A percentile compares a stretch with the other conserved stretches of the same genome.
Evolutionary conservation across 2,329 filamentous ascomycete species (phyloP).

Genomic region (Aspergillus candidus): DNA sequence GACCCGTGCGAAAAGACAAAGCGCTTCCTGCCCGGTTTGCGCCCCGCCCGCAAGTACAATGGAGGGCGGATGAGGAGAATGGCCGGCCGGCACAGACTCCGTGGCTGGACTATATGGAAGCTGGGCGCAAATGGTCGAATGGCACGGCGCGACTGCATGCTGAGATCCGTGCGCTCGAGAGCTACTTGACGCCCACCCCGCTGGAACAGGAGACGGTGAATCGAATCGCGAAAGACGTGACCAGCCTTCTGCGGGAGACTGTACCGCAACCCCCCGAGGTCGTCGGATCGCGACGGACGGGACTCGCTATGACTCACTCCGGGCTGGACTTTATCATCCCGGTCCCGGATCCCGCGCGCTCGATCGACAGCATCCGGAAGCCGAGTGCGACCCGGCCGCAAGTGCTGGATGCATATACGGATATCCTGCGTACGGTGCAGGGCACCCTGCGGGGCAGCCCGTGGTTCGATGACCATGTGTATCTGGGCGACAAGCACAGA

Average conservation of each 20-base stretch:
- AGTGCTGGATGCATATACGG: conserved; percentile 18
- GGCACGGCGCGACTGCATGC: conserved; percentile 29
- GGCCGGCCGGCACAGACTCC: conserved; percentile 20
- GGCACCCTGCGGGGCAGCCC: conserved; percentile 15
- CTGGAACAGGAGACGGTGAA: conserved; percentile 34
- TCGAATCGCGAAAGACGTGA: conserved; percentile 22
- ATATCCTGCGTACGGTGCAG: conserved; percentile 20
- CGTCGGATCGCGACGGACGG: conserved; percentile 51
- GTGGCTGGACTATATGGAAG: conserved; percentile 28
- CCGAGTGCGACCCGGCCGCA: conserved; percentile 32
- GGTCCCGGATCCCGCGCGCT: conserved; percentile 21
- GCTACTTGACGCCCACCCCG: conserved; percentile 39
- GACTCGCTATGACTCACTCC: conserved; percentile 48
- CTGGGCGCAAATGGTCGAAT: conserved; percentile 9
- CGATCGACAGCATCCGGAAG: conserved; percentile 18
- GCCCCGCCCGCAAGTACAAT: conserved; percentile 1
- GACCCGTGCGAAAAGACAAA: not conserved
- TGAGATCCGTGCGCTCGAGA: conserved; percentile 45
- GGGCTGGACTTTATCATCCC: conserved; percentile 48
- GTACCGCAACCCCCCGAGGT: conserved; percentile 34
- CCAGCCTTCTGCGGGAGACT: conserved; percentile 21
- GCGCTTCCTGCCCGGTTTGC: not conserved
- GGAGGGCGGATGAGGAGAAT: conserved; percentile 7
- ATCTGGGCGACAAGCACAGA: conserved; percentile 13
- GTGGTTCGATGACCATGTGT: conserved; percentile 16